Evolutionary conservation across 2,329 filamentous ascomycete species (phyloP).

Genomic region (Achaetomium macrosporum): DNA sequence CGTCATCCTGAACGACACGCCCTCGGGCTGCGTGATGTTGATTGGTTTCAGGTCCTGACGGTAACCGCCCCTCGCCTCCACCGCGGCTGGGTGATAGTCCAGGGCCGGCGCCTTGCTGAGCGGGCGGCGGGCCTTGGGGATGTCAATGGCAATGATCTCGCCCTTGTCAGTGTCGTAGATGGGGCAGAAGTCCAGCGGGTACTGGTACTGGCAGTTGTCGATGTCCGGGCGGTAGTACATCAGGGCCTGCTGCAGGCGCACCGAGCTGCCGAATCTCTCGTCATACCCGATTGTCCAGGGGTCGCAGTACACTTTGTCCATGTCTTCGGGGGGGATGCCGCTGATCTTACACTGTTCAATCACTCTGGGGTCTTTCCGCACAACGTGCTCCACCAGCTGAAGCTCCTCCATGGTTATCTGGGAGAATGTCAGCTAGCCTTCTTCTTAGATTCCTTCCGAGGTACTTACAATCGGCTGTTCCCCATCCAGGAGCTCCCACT

Average conservation of each 20-base stretch:
- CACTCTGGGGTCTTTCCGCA: slow-evolving; percentile 73
- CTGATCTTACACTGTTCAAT: slow-evolving; percentile 85
- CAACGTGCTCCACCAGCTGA: slow-evolving; percentile 68
- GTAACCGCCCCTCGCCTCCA: slow-evolving; percentile 70
- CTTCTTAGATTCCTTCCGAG: slow-evolving; percentile 27
- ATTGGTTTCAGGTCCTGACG: slow-evolving; percentile 73
- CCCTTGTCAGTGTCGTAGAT: slow-evolving; percentile 80
- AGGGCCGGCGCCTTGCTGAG: slow-evolving; percentile 65
- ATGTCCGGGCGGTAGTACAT: slow-evolving; percentile 90
- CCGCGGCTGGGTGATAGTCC: slow-evolving; percentile 71
- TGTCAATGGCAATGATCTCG: slow-evolving; percentile 74
- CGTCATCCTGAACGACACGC: slow-evolving; percentile 75
- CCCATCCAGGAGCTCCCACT: slow-evolving; percentile 70
- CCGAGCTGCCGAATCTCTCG: slow-evolving; percentile 72
- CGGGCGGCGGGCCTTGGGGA: slow-evolving; percentile 70
- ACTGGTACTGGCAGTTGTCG: slow-evolving; percentile 87
- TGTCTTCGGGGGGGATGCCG: slow-evolving; percentile 74
- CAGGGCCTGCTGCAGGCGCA: slow-evolving; percentile 82
- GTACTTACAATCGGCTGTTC: slow-evolving; percentile 67
- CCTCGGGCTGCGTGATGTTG: slow-evolving; percentile 68
- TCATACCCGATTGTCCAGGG: slow-evolving; percentile 96
- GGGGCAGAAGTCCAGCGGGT: slow-evolving; percentile 87
- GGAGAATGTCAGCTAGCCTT: slow-evolving; percentile 11
- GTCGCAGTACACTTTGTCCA: slow-evolving; percentile 95
- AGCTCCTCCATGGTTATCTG: slow-evolving; percentile 90